Evolutionary conservation across 441 rosid species (phyloP), one percentile per base, ranked within the genome.

Genomic region (Pelargonium exstipulatum): DNA sequence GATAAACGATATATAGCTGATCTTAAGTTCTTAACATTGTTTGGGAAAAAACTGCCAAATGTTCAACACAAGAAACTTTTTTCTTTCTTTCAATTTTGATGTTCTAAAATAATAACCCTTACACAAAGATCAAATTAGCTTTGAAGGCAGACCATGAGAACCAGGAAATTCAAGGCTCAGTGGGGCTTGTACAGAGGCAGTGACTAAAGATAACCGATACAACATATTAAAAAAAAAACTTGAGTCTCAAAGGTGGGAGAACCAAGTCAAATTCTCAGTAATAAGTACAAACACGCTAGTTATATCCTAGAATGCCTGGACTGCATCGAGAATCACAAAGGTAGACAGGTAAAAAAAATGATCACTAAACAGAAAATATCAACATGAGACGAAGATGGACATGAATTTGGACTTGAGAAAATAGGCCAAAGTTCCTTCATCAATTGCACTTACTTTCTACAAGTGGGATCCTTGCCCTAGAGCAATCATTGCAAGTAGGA

Each of bases 401-500:
- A 18, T 6, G 9, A 57, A 62, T 9, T 18, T 14, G 8, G n/a
- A 68, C 10, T 57, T 17, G 2, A 57, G 12, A 7, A 57, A 8
- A 57, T 17, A 43, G 57, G 57, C 57, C 57, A 13, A 49, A 49
- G 6, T 49, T 49, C 17, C 57, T 49, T 49, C 17, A n/a, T 49
- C 57, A 14, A n/a, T 16, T 65, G 49, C 64, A 45, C 26, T 17
- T 49, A 43, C 10, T 63, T 63, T 22, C 48, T 37, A 51, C n/a
- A 62, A 62, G 51, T n/a, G 58, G 17, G 61, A 72, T 65, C 12
- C 42, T 69, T 60, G 12, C 64, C 24, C 1, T 43, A 55, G 26
- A 20, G 29, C 22, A 67, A 68, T 17, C 49, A 22, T 18, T 5
- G 66, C 51, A 57, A 26, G 45, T 48, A 64, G 60, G 66, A 62